Percentiles rank a stretch among this genome's conserved stretches.
phyloP scores from a whole-genome alignment of 805 yeast genomes.

The Ogataea angusta region DNA sequence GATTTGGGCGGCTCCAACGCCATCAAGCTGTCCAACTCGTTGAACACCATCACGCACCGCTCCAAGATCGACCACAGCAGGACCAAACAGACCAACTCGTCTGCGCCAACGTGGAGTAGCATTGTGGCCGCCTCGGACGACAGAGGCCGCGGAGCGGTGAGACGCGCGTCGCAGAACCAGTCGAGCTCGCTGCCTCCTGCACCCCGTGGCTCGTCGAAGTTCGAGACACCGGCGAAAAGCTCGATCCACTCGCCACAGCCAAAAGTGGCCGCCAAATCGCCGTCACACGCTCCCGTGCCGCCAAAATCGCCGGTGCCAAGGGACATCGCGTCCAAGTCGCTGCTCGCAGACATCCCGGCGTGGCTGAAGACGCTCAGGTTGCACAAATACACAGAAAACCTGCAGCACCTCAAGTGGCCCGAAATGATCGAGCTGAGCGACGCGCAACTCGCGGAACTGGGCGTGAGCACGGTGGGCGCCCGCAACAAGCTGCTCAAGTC shows the following conservation, averaged over 20 bases:
- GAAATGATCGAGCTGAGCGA: constrained; percentile 72
- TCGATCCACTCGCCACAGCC: constrained; percentile 18
- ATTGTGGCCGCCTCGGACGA: constrained; percentile 14
- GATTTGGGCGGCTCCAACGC: constrained; percentile 28
- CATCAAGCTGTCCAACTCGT: constrained; percentile 28
- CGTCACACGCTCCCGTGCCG: constrained; percentile 8
- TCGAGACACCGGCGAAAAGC: constrained; percentile 7
- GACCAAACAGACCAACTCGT: constrained; percentile 8
- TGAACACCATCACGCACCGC: constrained; percentile 28
- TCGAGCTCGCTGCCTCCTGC: constrained; percentile 28
- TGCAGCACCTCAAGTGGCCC: constrained; percentile 74
- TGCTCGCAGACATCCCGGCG: constrained; percentile 76
- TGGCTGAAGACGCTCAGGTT: constrained; percentile 89
- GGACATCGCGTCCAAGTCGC: constrained; percentile 49
- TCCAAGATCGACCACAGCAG: constrained; percentile 22
- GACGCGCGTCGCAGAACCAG: constrained; percentile 16
- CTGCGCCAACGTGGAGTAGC: constrained; percentile 16
- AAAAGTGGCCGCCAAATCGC: constrained; percentile 11
- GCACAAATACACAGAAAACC: constrained; percentile 89
- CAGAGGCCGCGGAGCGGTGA: constrained; percentile 21
- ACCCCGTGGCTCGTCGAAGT: constrained; percentile 8
- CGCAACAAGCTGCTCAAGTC: constrained; percentile 90
- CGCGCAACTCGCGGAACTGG: constrained; percentile 64
- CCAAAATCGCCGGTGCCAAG: constrained; percentile 45
- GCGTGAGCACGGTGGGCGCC: constrained; percentile 95